Evolutionary conservation across 345 rosid species (phyloP), one percentile per base, ranked within the genome.

Genomic region (Cardiospermum halicacabum): DNA sequence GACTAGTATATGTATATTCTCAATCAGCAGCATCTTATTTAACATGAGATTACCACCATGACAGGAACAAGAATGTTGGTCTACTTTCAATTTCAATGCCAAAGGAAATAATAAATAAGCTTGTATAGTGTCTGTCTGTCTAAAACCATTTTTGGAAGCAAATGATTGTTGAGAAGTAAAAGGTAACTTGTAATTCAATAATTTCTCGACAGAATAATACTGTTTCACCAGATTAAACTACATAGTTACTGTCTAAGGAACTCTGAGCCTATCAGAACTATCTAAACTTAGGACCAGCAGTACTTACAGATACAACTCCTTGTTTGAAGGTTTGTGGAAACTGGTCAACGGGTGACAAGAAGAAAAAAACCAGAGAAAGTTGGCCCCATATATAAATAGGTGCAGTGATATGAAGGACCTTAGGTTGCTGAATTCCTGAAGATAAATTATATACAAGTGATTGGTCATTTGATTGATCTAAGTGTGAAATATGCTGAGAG

Each of bases 11-110:
- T 31, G 47, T 8, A 45, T 59, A 40, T 59, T 11, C n/a, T n/a
- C n/a, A n/a, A n/a, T n/a, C n/a, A n/a, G n/a, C 24, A 25, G 13
- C 63, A 40, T 21, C 34, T 37, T 37, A 58, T 13, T 22, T 11
- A 36, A 37, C 19, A 58, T 13, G 2, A 12, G 48, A 47, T n/a
- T 1, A 42, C 25, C n/a, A 18, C 11, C 25, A 61, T 61, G 40
- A 45, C 19, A 11, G 49, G 53, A 67, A 48, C 22, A 19, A 70
- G 34, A 40, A 56, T 26, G 60, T 31, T 56, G 19, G 24, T 37
- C 40, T 53, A 45, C 31, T 25, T 62, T 32, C 36, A 60, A 15
- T 60, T 0, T n/a, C n/a, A n/a, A n/a, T n/a, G n/a, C n/a, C n/a
- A n/a, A n/a, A n/a, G n/a, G n/a, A 19, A 19, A 19, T 18, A 5